phyloP scores from a whole-genome alignment of 108 stramenopile species.

The Conticribra guillardii region DNA sequence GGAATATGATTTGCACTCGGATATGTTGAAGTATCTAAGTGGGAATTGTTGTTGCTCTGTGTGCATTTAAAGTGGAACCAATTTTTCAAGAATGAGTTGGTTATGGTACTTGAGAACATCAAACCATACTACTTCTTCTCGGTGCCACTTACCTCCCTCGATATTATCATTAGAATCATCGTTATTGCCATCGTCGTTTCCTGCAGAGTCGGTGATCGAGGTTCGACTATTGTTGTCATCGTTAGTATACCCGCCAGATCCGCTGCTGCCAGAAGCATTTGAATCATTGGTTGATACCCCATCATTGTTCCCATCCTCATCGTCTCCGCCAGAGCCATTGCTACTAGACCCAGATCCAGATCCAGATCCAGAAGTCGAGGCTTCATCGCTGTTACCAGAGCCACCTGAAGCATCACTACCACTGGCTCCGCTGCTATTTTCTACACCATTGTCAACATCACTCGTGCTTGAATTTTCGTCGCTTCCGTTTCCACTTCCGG shows the following conservation, averaged over 20 bases:
- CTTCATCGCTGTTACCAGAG: background rate
- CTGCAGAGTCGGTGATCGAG: background rate
- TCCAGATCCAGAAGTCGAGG: conserved; percentile 8
- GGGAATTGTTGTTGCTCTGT: background rate
- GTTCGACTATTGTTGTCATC: too few species aligned
- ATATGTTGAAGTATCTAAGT: conserved; percentile 47
- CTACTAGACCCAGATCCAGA: background rate
- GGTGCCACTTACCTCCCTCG: conserved; percentile 3
- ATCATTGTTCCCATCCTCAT: too few species aligned
- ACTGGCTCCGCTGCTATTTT: too few species aligned
- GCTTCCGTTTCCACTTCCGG: background rate
- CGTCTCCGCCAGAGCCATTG: too few species aligned
- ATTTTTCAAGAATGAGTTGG: too few species aligned
- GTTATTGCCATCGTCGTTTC: background rate
- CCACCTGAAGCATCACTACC: too few species aligned
- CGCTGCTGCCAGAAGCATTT: too few species aligned
- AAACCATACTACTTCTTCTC: too few species aligned
- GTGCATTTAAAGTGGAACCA: background rate
- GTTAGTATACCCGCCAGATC: too few species aligned
- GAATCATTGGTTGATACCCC: too few species aligned
- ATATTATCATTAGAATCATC: background rate
- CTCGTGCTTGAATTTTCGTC: background rate
- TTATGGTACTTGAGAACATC: background rate
- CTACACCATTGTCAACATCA: too few species aligned
- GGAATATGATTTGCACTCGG: conserved; percentile 58